Evolutionary conservation across 2,329 filamentous ascomycete genomes (phyloP).

Genomic region (Aspergillus versicolor): DNA sequence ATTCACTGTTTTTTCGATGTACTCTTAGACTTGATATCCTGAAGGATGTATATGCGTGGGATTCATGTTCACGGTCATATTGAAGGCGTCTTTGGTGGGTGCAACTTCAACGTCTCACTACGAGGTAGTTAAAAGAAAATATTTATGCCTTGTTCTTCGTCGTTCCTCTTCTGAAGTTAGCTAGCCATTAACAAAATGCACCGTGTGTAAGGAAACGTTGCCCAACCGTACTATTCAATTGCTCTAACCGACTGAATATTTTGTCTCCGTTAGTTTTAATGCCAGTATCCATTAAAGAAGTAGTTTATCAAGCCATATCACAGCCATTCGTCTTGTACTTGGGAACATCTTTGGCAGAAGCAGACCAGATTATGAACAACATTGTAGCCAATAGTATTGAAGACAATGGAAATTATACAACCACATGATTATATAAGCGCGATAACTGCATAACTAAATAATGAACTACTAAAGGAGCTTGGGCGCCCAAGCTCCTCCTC

Average conservation of each 20-base stretch:
- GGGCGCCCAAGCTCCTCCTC: not conserved
- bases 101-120: too few relatives aligned
- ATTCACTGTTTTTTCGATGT: constrained; percentile 19
- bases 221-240: too few relatives aligned
- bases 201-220: too few relatives aligned
- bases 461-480: not conserved
- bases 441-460: not conserved
- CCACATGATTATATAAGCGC: constrained; percentile 21
- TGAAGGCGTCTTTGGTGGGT: constrained; percentile 33
- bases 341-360: too few relatives aligned
- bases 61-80: constrained; percentile 32
- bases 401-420: not conserved
- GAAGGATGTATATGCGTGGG: constrained; percentile 35
- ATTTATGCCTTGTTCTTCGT: too few relatives aligned
- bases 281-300: too few relatives aligned
- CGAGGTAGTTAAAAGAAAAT: too few relatives aligned
- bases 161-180: not conserved
- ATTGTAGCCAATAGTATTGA: not conserved
- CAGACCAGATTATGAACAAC: not conserved
- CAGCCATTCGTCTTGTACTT: too few relatives aligned
- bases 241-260: too few relatives aligned
- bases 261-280: too few relatives aligned
- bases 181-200: too few relatives aligned
- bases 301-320: too few relatives aligned
- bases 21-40: constrained; percentile 34